Percentiles rank a stretch among this genome's conserved stretches.
Evolutionary conservation across 495 filamentous ascomycete genomes (phyloP).

Genomic region (Penicilliopsis zonata): DNA sequence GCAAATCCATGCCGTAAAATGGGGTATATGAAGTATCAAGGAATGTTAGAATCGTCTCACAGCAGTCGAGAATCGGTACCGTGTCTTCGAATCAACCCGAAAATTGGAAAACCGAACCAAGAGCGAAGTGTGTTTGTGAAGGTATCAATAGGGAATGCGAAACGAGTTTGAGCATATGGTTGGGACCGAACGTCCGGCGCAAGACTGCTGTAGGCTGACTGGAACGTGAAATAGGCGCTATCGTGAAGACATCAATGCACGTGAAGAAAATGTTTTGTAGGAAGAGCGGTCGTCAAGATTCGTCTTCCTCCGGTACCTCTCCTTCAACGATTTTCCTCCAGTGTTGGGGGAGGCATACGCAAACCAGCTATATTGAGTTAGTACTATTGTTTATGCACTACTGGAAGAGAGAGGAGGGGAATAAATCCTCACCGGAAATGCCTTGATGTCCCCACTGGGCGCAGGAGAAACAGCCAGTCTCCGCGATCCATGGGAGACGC

Average conservation of each 20-base stretch:
- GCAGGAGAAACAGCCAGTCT: constrained; percentile 49
- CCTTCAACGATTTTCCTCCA: constrained; percentile 97
- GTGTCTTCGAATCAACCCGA: no score
- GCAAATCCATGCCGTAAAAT: constrained; percentile 3
- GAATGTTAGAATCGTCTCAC: constrained; percentile 8
- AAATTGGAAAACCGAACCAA: no score
- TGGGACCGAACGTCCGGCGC: no score
- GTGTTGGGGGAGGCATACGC: constrained; percentile 92
- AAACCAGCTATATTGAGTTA: constrained; percentile 78
- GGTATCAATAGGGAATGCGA: no score
- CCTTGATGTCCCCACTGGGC: constrained; percentile 80
- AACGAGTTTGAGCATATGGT: no score
- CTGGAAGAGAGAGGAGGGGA: no score
- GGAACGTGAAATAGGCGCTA: constrained; percentile 22
- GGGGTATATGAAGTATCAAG: constrained; percentile 23
- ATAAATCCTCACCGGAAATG: constrained; percentile 67
- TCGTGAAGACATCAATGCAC: constrained; percentile 31
- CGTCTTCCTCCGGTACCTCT: constrained; percentile 39
- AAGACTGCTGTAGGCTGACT: no score
- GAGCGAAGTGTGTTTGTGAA: no score
- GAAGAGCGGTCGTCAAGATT: constrained; percentile 15
- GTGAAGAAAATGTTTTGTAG: constrained; percentile 12
- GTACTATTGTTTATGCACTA: no score
- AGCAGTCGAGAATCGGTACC: no score
- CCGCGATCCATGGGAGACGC: constrained; percentile 75